phyloP scores from a whole-genome alignment of 106 monocot genomes.

The Acanthochlamys bracteata region DNA sequence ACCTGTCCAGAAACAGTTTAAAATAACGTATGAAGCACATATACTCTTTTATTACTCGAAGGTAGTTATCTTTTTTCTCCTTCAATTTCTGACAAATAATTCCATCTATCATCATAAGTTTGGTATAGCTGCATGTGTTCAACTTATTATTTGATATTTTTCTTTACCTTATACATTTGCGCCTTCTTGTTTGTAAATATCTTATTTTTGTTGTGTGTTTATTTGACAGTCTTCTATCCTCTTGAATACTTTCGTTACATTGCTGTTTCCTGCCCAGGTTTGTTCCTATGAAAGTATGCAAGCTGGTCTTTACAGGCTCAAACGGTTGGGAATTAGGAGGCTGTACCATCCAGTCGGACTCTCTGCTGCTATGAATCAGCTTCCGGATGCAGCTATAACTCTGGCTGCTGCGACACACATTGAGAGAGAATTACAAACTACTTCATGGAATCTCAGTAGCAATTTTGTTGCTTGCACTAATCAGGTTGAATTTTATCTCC shows the following conservation, averaged over 20 bases:
- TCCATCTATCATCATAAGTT: too few relatives aligned
- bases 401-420: slow-evolving; percentile 94
- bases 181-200: too few relatives aligned
- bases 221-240: too few relatives aligned
- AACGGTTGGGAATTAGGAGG: slow-evolving; percentile 73
- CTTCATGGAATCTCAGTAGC: slow-evolving; percentile 86
- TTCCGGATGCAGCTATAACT: slow-evolving; percentile 87
- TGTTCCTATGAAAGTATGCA: slow-evolving; percentile 97
- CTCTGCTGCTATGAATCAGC: slow-evolving; percentile 83
- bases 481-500: slow-evolving; percentile 53
- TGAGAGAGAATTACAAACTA: slow-evolving; percentile 90
- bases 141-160: too few relatives aligned
- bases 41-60: too few relatives aligned
- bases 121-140: too few relatives aligned
- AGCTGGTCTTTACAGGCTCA: slow-evolving; percentile 81
- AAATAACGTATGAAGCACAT: too few relatives aligned
- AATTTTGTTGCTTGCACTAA: slow-evolving; percentile 94
- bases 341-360: slow-evolving; percentile 78
- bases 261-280: slow-evolving; percentile 35
- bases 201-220: too few relatives aligned
- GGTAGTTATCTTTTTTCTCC: too few relatives aligned
- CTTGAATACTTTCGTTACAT: background rate
- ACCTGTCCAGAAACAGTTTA: too few relatives aligned
- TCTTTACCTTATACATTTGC: too few relatives aligned
- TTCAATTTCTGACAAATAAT: too few relatives aligned